A percentile compares a stretch with the other conserved stretches of the same genome.
Conservation (phyloP, 2,329 filamentous ascomycete genomes). For the Aschersonia sp. region DNA sequence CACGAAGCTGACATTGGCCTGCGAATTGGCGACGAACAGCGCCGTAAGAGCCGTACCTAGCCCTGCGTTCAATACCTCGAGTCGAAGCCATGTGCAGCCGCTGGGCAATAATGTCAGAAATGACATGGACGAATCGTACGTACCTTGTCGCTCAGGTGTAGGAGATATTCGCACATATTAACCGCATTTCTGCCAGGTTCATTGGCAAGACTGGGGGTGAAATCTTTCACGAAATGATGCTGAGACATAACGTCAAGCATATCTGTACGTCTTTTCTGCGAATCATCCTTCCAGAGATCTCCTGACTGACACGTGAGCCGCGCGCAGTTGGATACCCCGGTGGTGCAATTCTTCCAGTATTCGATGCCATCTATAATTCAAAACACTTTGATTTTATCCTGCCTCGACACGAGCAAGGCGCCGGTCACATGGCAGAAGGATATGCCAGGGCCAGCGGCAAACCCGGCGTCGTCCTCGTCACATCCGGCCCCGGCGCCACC, state of each 20-base stretch:
- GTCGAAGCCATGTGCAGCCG: slow-evolving; percentile 51
- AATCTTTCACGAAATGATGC: slow-evolving; percentile 99
- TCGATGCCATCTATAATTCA: slow-evolving; percentile 98
- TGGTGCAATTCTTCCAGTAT: slow-evolving; percentile 91
- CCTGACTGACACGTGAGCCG: neutral
- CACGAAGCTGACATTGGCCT: neutral
- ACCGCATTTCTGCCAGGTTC: slow-evolving; percentile 41
- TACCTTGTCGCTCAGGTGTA: slow-evolving; percentile 20
- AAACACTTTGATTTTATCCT: slow-evolving; percentile 93
- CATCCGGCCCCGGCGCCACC: slow-evolving; percentile 89
- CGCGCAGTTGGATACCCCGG: slow-evolving; percentile 69
- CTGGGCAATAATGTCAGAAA: slow-evolving; percentile 44
- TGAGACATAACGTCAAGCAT: slow-evolving; percentile 80
- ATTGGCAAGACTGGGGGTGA: slow-evolving; percentile 91
- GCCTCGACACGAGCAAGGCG: slow-evolving; percentile 91
- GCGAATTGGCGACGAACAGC: slow-evolving; percentile 3
- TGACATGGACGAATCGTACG: slow-evolving; percentile 72
- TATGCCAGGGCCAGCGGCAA: slow-evolving; percentile 89
- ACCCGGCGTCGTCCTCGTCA: slow-evolving; percentile 91
- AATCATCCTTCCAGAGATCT: neutral
- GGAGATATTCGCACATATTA: neutral
- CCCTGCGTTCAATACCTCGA: slow-evolving; percentile 41
- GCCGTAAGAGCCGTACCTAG: slow-evolving; percentile 44
- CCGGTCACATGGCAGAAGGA: slow-evolving; percentile 96
- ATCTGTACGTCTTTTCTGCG: slow-evolving; percentile 52